Evolutionary conservation across 2,329 filamentous ascomycete species (phyloP).

Genomic region (Diaporthe eres): DNA sequence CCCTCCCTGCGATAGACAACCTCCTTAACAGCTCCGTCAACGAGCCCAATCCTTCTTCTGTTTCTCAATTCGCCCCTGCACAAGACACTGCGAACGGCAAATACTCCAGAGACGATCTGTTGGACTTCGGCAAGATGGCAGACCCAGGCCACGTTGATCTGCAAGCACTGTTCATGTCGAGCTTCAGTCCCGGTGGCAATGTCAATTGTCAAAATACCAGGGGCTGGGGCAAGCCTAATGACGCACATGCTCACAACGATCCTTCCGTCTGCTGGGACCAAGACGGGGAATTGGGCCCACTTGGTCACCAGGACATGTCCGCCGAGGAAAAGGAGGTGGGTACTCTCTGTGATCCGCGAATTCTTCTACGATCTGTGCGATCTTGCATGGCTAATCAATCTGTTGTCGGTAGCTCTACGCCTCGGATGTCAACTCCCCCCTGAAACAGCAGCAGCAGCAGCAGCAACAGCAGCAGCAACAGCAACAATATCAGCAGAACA

Average conservation of each 20-base stretch:
- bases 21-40: slow-evolving; percentile 40
- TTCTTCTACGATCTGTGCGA: slow-evolving; percentile 35
- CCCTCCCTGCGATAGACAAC: slow-evolving; percentile 41
- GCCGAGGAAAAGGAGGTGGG: slow-evolving; percentile 72
- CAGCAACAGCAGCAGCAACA: slow-evolving; percentile 65
- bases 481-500: slow-evolving; percentile 67
- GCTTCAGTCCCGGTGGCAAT: slow-evolving; percentile 81
- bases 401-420: slow-evolving; percentile 76
- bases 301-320: slow-evolving; percentile 80
- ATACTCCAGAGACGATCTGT: slow-evolving; percentile 84
- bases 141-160: slow-evolving; percentile 71
- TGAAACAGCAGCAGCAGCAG: slow-evolving; percentile 84
- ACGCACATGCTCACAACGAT: slow-evolving; percentile 81
- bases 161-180: slow-evolving; percentile 77
- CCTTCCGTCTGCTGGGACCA: slow-evolving; percentile 95
- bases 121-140: slow-evolving; percentile 76
- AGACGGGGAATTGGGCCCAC: slow-evolving; percentile 76
- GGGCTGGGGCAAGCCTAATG: slow-evolving; percentile 83
- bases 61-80: slow-evolving; percentile 31
- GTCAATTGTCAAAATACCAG: slow-evolving; percentile 74
- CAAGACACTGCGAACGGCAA: slow-evolving; percentile 58
- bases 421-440: slow-evolving; percentile 90
- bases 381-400: slow-evolving; percentile 46
- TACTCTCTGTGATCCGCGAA: slow-evolving; percentile 42
- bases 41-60: slow-evolving; percentile 31